Percentiles rank a stretch among this genome's conserved stretches.
phyloP scores from a whole-genome alignment of 2,329 filamentous ascomycete genomes.

The Arthrobotrys entomopaga region DNA sequence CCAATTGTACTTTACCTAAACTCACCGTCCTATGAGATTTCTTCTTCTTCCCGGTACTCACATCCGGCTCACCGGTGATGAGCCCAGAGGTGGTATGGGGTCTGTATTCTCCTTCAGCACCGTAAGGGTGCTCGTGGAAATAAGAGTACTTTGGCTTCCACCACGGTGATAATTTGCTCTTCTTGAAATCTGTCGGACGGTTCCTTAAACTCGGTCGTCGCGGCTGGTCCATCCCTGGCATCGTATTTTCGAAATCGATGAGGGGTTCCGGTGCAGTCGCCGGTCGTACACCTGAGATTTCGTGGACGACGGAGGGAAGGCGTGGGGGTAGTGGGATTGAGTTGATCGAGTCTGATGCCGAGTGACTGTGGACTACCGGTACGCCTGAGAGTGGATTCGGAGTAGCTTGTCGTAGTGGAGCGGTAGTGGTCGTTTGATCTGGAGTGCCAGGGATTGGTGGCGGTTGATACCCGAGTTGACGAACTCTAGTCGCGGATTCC shows the following conservation, averaged over 20 bases:
- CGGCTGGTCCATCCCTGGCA: conserved; percentile 12
- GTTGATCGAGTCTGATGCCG: conserved; percentile 31
- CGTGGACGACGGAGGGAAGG: conserved; percentile 33
- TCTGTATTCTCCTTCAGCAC: conserved; percentile 13
- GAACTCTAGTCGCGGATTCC: conserved; percentile 8
- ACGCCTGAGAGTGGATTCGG: conserved; percentile 37
- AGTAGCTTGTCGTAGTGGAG: conserved; percentile 25
- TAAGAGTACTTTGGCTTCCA: conserved; percentile 42
- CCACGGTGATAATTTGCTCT: conserved; percentile 45
- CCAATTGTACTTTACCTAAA: conserved; percentile 46
- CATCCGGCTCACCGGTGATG: conserved; percentile 1
- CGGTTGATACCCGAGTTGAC: conserved; percentile 31
- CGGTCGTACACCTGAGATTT: conserved; percentile 24
- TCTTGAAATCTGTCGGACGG: conserved; percentile 44
- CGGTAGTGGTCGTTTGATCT: conserved; percentile 1
- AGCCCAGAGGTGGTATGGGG: conserved; percentile 30
- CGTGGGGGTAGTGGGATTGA: conserved; percentile 35
- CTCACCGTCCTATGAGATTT: conserved; percentile 34
- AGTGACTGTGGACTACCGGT: conserved; percentile 38
- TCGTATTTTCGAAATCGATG: conserved; percentile 42
- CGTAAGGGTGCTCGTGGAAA: conserved; percentile 31
- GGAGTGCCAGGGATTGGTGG: conserved; percentile 17
- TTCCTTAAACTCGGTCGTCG: conserved; percentile 39
- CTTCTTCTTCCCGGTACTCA: conserved; percentile 6
- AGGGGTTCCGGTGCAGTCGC: conserved; percentile 44